Evolutionary conservation across 495 filamentous ascomycete species (phyloP).

Genomic region (Xylaria grammica): DNA sequence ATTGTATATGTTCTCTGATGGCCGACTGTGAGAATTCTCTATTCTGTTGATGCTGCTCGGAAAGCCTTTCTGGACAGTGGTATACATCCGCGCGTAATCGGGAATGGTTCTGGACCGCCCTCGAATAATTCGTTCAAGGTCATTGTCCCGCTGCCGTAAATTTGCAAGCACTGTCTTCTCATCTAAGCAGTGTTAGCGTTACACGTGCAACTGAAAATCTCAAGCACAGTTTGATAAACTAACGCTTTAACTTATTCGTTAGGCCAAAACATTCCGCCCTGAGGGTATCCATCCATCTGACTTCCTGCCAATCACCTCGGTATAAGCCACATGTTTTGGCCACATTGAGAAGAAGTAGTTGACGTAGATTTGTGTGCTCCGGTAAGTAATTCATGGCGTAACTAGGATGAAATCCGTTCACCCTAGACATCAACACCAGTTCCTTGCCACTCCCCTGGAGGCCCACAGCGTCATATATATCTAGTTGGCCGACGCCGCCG

Average conservation of each 20-base stretch:
- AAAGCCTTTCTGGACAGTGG: background rate
- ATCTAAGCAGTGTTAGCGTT: background rate
- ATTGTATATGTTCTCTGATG: background rate
- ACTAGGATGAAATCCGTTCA: slow-evolving; percentile 4
- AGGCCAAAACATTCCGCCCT: slow-evolving; percentile 1
- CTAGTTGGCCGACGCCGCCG: background rate
- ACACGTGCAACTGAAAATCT: background rate
- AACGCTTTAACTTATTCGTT: background rate
- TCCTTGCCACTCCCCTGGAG: background rate
- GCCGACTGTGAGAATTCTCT: background rate
- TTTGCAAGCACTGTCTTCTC: background rate
- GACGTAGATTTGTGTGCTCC: slow-evolving; percentile 5
- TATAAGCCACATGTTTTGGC: slow-evolving; percentile 10
- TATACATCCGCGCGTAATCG: background rate
- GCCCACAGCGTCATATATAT: background rate
- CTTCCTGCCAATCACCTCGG: slow-evolving; percentile 8
- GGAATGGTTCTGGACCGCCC: background rate
- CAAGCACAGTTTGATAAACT: background rate
- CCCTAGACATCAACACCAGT: background rate
- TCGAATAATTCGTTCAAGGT: background rate
- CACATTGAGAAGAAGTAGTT: slow-evolving; percentile 4
- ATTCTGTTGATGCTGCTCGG: background rate
- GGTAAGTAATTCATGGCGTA: background rate
- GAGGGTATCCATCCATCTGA: slow-evolving; percentile 7
- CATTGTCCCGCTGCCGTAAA: too few relatives aligned